These are phyloP conservation scores for Hortiboletus campestris DNA, from an alignment of 768 basidiomycete genomes.

Conservation along the genomic window DNA sequence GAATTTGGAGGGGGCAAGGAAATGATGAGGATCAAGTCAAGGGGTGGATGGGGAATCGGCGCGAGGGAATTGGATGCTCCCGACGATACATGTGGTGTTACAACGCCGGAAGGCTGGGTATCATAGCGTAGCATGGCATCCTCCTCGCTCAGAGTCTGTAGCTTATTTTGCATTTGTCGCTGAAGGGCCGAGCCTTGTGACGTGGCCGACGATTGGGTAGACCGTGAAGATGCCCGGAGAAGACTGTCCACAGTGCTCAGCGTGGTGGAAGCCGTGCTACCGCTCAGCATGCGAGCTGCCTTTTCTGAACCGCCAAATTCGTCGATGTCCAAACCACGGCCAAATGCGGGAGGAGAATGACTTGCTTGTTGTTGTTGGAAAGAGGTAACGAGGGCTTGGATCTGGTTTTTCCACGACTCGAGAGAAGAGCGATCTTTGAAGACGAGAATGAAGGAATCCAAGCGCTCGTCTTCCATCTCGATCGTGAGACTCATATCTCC, in stretches of 20 bases:
- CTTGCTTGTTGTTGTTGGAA: conserved; percentile 58
- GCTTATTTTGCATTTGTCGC: conserved; percentile 40
- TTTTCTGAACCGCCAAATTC: conserved; percentile 79
- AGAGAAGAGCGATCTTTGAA: conserved; percentile 90
- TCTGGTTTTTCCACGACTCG: conserved; percentile 84
- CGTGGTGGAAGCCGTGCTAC: conserved; percentile 61
- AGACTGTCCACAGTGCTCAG: conserved; percentile 62
- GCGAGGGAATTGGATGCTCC: conserved; percentile 79
- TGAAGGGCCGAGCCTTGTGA: conserved; percentile 58
- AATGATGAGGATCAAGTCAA: conserved; percentile 91
- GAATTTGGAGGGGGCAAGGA: conserved; percentile 77
- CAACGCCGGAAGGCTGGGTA: conserved; percentile 46
- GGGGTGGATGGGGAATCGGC: conserved; percentile 79
- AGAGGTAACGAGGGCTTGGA: conserved; percentile 71
- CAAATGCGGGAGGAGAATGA: conserved; percentile 32
- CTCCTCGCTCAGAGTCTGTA: conserved; percentile 69
- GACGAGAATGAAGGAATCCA: conserved; percentile 94
- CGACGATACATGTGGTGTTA: conserved; percentile 68
- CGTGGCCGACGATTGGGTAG: conserved; percentile 72
- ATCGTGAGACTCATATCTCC: conserved; percentile 94
- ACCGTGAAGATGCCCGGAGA: conserved; percentile 62
- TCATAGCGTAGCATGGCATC: conserved; percentile 63
- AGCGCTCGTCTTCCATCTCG: conserved; percentile 92
- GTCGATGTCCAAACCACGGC: conserved; percentile 55
- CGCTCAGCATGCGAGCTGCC: conserved; percentile 77